Conservation (phyloP, 2,329 filamentous ascomycete species). For the Botrytis fabae region DNA sequence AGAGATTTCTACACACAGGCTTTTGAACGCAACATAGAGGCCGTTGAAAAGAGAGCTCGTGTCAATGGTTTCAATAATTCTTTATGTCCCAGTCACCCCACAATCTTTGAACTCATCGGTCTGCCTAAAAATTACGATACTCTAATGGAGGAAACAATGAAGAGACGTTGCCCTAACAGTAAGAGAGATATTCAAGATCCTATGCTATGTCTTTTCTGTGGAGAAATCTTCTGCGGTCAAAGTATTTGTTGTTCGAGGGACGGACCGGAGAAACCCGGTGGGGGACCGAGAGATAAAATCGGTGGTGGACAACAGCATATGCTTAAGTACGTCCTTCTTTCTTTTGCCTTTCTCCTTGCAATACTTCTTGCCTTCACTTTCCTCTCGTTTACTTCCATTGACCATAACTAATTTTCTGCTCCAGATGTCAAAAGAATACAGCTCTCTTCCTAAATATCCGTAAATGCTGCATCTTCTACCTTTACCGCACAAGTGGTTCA, state of each 20-base stretch:
- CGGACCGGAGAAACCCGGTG: slow-evolving; percentile 39
- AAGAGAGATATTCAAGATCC: slow-evolving; percentile 91
- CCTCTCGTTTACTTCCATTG: slow-evolving; percentile 8
- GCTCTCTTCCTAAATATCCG: slow-evolving; percentile 97
- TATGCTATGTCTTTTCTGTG: slow-evolving; percentile 89
- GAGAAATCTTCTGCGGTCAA: slow-evolving; percentile 95
- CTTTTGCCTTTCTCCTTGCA: not conserved
- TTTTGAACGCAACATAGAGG: not conserved
- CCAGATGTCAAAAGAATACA: slow-evolving; percentile 81
- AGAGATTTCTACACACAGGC: not conserved
- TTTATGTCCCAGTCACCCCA: slow-evolving; percentile 69
- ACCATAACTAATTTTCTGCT: slow-evolving; percentile 32
- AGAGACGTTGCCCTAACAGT: slow-evolving; percentile 79
- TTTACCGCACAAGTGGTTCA: slow-evolving; percentile 78
- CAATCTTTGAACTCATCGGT: slow-evolving; percentile 91
- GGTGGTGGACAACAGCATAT: slow-evolving; percentile 93
- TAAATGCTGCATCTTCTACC: slow-evolving; percentile 88
- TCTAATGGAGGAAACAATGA: slow-evolving; percentile 88
- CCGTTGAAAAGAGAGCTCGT: not conserved
- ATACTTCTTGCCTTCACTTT: not conserved
- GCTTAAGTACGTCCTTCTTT: slow-evolving; percentile 48
- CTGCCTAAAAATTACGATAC: slow-evolving; percentile 89
- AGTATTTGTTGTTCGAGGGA: slow-evolving; percentile 83
- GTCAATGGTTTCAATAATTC: not conserved
- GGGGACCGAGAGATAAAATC: slow-evolving; percentile 50